Evolutionary conservation across 1,284 basidiomycete species (phyloP).

Genomic region (Tylopilus orsonianus): DNA sequence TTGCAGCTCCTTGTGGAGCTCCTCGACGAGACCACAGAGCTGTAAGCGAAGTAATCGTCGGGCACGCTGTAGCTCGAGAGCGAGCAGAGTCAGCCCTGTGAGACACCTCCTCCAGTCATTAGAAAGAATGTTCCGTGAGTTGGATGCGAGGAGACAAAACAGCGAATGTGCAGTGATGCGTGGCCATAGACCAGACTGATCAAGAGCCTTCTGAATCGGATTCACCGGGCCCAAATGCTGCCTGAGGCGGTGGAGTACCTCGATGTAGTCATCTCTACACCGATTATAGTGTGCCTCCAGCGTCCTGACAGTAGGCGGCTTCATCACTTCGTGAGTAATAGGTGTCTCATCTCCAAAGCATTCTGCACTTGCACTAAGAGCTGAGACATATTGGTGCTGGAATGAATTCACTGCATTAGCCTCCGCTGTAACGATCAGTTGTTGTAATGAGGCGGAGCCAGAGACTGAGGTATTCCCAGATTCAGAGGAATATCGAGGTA

Average conservation of each 20-base stretch:
- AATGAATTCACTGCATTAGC: conserved; percentile 12
- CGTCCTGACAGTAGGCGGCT: conserved; percentile 7
- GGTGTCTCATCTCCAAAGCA: neutral
- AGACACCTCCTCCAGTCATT: conserved; percentile 32
- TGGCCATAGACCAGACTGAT: conserved; percentile 30
- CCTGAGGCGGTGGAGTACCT: conserved; percentile 8
- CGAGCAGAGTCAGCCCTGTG: conserved; percentile 11
- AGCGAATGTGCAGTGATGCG: conserved; percentile 28
- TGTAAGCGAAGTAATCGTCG: conserved; percentile 6
- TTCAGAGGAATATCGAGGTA: neutral
- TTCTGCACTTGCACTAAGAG: conserved; percentile 16
- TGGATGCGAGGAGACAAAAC: conserved; percentile 25
- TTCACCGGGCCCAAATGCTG: conserved; percentile 11
- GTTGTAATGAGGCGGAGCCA: neutral
- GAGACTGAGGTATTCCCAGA: neutral
- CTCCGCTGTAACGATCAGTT: conserved; percentile 10
- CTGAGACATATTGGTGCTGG: conserved; percentile 14
- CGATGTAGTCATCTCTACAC: neutral
- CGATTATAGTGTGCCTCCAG: conserved; percentile 6
- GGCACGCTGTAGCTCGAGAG: conserved; percentile 35
- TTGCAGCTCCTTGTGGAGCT: conserved; percentile 38
- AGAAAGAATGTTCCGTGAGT: conserved; percentile 3
- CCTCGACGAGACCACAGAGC: conserved; percentile 20
- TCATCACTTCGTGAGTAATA: neutral
- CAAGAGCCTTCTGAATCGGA: conserved; percentile 13